A percentile compares a stretch with the other conserved stretches of the same genome.
Evolutionary conservation across 1,284 basidiomycete genomes (phyloP).

Genomic region (Cryptococcus jaspeensis): DNA sequence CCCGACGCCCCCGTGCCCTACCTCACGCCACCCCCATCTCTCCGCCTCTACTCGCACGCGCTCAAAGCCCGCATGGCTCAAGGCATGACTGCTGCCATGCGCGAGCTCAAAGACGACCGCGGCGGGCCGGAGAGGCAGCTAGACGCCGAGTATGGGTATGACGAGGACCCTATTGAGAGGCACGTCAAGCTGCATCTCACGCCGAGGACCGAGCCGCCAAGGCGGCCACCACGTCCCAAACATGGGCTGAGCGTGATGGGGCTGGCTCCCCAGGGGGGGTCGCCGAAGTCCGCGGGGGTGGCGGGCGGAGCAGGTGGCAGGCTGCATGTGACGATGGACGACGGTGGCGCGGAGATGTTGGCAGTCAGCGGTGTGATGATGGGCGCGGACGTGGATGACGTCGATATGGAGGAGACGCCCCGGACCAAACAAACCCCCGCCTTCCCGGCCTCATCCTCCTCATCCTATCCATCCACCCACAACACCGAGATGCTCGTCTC

Average conservation of each 20-base stretch:
- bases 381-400: not conserved
- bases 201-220: constrained; percentile 6
- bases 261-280: no score
- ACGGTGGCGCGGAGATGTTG: constrained; percentile 1
- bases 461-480: not conserved
- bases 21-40: constrained; percentile 23
- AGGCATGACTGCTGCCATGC: constrained; percentile 27
- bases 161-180: constrained; percentile 33
- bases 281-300: no score
- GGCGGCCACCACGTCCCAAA: not conserved
- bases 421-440: not conserved
- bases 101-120: constrained; percentile 25
- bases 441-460: no score
- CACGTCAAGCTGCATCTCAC: constrained; percentile 25
- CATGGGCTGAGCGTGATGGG: not conserved
- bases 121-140: constrained; percentile 18
- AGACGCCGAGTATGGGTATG: constrained; percentile 26
- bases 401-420: not conserved
- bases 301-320: no score
- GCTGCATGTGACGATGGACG: constrained; percentile 2
- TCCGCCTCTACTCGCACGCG: constrained; percentile 25
- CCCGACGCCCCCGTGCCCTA: constrained; percentile 1
- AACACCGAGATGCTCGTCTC: not conserved
- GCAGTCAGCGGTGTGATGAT: not conserved
- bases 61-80: constrained; percentile 20